Percentiles rank a stretch among this genome's conserved stretches.
phyloP scores from a whole-genome alignment of 768 basidiomycete species.

The Phaffia australis region DNA sequence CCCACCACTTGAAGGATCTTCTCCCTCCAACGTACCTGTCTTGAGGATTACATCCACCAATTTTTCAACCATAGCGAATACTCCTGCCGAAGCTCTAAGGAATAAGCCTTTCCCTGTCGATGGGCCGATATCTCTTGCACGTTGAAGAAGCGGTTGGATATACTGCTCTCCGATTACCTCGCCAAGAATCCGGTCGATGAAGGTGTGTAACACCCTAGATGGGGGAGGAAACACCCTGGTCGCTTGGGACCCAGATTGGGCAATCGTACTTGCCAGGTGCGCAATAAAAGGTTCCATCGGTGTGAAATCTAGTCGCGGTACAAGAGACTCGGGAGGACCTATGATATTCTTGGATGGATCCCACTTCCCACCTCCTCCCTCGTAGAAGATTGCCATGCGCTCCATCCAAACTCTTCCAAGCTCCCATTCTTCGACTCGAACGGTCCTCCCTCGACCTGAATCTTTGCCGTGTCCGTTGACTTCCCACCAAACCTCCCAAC shows the following conservation, averaged over 20 bases:
- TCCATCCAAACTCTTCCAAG: constrained; percentile 92
- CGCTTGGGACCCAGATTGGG: constrained; percentile 60
- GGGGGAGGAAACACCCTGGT: constrained; percentile 74
- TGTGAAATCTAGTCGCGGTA: constrained; percentile 63
- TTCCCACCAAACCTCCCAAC: constrained; percentile 65
- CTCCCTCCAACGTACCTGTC: constrained; percentile 40
- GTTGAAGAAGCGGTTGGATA: constrained; percentile 22
- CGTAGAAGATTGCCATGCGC: constrained; percentile 87
- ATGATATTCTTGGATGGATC: constrained; percentile 61
- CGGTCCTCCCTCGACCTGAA: constrained; percentile 7
- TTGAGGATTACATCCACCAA: constrained; percentile 66
- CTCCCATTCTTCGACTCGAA: constrained; percentile 56
- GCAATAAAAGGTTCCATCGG: constrained; percentile 89
- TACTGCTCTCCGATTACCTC: constrained; percentile 49
- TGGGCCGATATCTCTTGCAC: constrained; percentile 63
- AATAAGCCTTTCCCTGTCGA: constrained; percentile 55
- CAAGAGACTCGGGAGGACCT: constrained; percentile 25
- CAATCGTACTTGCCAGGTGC: constrained; percentile 44
- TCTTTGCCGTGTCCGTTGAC: constrained; percentile 1
- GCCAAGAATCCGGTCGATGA: constrained; percentile 68
- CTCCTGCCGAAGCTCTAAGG: constrained; percentile 76
- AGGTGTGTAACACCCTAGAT: constrained; percentile 64
- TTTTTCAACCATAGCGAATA: constrained; percentile 76
- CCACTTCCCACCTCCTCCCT: constrained; percentile 53
- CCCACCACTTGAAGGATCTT: constrained; percentile 16